A percentile compares a stretch with the other conserved stretches of the same genome.
Evolutionary conservation across 106 monocot species (phyloP).

Genomic region (Amphibolis antarctica): DNA sequence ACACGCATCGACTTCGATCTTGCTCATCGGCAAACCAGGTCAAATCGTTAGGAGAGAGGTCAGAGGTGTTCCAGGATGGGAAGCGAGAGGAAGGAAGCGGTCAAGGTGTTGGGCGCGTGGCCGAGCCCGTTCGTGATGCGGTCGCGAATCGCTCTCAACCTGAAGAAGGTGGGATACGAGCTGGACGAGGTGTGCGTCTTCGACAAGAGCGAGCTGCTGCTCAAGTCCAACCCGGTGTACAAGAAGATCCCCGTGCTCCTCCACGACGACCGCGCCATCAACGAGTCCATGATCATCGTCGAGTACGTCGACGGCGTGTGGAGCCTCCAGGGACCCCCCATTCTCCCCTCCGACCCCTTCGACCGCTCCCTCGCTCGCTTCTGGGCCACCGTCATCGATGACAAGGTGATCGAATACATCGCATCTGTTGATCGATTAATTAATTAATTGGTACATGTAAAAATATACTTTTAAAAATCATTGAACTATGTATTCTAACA

Average conservation of each 20-base stretch:
- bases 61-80: too few relatives aligned
- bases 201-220: slow-evolving; percentile 19
- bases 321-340: background rate
- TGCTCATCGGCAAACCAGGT: background rate
- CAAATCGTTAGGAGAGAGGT: background rate
- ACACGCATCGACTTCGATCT: too few relatives aligned
- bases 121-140: slow-evolving; percentile 13
- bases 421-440: background rate
- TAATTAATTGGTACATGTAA: background rate
- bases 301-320: slow-evolving; percentile 21
- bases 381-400: slow-evolving; percentile 16
- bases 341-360: slow-evolving; percentile 8
- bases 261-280: slow-evolving; percentile 5
- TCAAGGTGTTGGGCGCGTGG: slow-evolving; percentile 15
- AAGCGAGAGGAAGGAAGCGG: slow-evolving; percentile 2
- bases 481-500: background rate
- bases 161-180: slow-evolving; percentile 16
- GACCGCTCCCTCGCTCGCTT: slow-evolving; percentile 7
- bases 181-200: slow-evolving; percentile 1
- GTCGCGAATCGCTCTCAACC: slow-evolving; percentile 16
- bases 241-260: slow-evolving; percentile 23
- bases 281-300: slow-evolving; percentile 19
- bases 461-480: too few relatives aligned
- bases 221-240: slow-evolving; percentile 19
- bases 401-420: background rate